phyloP scores from a whole-genome alignment of 2,329 filamentous ascomycete genomes.

The Venturia asperata region DNA sequence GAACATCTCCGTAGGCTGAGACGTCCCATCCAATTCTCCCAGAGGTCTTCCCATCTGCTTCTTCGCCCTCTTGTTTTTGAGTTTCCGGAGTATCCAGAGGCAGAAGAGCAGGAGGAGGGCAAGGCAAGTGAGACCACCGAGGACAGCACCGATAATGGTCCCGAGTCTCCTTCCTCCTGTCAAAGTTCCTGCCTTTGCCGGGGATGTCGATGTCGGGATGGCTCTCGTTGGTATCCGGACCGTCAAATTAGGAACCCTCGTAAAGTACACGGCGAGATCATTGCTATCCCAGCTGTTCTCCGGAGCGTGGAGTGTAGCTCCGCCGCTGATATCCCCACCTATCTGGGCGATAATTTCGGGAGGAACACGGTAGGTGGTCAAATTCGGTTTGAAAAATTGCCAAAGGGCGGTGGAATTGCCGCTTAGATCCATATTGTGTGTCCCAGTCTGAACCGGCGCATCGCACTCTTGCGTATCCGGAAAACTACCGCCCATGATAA shows the following conservation, averaged over 20 bases:
- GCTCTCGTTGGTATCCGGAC: constrained; percentile 46
- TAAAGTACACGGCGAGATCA: constrained; percentile 50
- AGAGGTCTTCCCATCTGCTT: background rate
- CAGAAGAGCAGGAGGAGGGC: background rate
- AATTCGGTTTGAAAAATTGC: constrained; percentile 45
- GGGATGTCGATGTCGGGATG: constrained; percentile 28
- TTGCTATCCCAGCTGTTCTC: constrained; percentile 45
- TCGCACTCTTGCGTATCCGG: constrained; percentile 47
- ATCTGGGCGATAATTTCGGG: constrained; percentile 44
- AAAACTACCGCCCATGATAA: constrained; percentile 56
- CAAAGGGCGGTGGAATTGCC: constrained; percentile 43
- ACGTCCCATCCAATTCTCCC: background rate
- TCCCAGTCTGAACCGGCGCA: constrained; percentile 45
- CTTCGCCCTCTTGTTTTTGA: background rate
- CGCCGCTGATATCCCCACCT: constrained; percentile 32
- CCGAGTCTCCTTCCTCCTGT: constrained; percentile 26
- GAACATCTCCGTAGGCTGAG: background rate
- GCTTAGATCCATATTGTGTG: constrained; percentile 52
- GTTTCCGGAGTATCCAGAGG: background rate
- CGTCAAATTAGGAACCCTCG: constrained; percentile 41
- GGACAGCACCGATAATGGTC: constrained; percentile 36
- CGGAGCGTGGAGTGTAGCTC: constrained; percentile 48
- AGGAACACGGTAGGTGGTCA: constrained; percentile 50
- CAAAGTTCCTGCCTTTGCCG: constrained; percentile 20
- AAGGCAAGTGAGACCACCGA: constrained; percentile 31